Base-by-base conservation (phyloP, 78 protist genomes). In the Isochrysis galbana region DNA sequence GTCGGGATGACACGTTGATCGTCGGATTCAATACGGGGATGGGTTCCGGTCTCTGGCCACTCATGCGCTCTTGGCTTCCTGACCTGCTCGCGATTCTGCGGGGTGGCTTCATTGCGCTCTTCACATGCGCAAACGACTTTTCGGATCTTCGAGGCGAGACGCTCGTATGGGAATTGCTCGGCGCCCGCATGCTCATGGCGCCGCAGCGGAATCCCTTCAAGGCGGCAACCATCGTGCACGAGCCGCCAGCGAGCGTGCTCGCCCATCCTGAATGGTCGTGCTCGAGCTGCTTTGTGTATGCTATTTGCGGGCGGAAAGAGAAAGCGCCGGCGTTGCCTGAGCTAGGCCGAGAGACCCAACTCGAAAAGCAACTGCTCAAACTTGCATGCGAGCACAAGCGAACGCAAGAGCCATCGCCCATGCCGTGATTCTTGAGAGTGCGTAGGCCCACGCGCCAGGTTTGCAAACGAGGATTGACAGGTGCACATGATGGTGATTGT, bases 91-190 rank as follows among this genome's bases (percentile, higher is more conserved):
- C 5, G 36, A 2, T 41, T 5, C 51, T 42, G 36, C 48, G n/a
- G 32, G 1, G 46, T 32, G 34, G 87, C 54, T 41, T 78, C 48
- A 10, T 78, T 2, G 87, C 51, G 32, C 0, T 78, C 36, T 78
- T 78, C 87, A 78, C 87, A 7, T 78, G 87, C 87, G 87, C 87
- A 32, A 78, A 78, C 51, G 87, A 78, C 51, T 78, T 26, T 34
- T 78, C 87, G 21, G 87, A 78, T 34, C 87, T 78, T 26, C 51
- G 51, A 21, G 87, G 87, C 87, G 87, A 78, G 87, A 14, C 42
- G 25, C 23, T 0, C 25, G 23, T 78, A 21, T 41, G 1, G 39
- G 17, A 22, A 47, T 5, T 5, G 87, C 87, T 78, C 34, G 19
- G 51, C 34, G 48, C 51, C 51, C 32, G 10, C 34, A 0, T 42